Conservation (phyloP, 495 filamentous ascomycete species). For the Hypoxylon trugodes region DNA sequence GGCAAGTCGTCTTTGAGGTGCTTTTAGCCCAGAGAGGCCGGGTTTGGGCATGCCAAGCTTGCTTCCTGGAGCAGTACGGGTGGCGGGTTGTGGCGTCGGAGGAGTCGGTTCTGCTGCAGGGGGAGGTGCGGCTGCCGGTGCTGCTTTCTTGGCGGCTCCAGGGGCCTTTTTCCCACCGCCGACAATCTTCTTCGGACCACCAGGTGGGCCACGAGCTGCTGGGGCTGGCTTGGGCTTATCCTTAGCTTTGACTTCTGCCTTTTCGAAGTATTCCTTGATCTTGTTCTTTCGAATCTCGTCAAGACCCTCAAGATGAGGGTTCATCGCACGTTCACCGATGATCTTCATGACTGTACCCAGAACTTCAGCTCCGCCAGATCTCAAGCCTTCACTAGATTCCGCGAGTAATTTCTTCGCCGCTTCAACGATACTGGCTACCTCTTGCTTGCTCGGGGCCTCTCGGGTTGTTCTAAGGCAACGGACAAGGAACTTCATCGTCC, state of each 20-base stretch:
- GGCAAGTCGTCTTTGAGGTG: slow-evolving; percentile 69
- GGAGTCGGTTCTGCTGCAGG: slow-evolving; percentile 55
- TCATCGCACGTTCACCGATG: slow-evolving; percentile 96
- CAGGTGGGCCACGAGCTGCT: slow-evolving; percentile 65
- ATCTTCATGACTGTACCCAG: slow-evolving; percentile 99
- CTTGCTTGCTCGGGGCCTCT: slow-evolving; percentile 81
- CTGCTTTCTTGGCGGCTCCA: slow-evolving; percentile 53
- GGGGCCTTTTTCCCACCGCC: slow-evolving; percentile 58
- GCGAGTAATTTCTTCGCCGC: slow-evolving; percentile 86
- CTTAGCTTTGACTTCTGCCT: slow-evolving; percentile 94
- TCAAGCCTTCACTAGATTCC: slow-evolving; percentile 83
- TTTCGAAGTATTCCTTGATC: slow-evolving; percentile 93
- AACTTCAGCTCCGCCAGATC: slow-evolving; percentile 88
- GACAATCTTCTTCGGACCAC: slow-evolving; percentile 57
- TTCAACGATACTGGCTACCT: slow-evolving; percentile 86
- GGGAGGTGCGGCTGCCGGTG: slow-evolving; percentile 54
- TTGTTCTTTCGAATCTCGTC: slow-evolving; percentile 97
- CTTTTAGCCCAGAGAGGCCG: slow-evolving; percentile 73
- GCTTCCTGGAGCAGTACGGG: slow-evolving; percentile 67
- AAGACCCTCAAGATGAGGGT: slow-evolving; percentile 89
- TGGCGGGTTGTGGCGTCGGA: slow-evolving; percentile 65
- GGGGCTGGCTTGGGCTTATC: slow-evolving; percentile 91
- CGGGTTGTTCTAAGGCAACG: slow-evolving; percentile 85
- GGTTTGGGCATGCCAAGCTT: slow-evolving; percentile 72
- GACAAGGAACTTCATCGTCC: slow-evolving; percentile 89